Evolutionary conservation across 306 rosid species (phyloP), one percentile per base, ranked within the genome.

Genomic region (Glycyrrhiza uralensis): DNA sequence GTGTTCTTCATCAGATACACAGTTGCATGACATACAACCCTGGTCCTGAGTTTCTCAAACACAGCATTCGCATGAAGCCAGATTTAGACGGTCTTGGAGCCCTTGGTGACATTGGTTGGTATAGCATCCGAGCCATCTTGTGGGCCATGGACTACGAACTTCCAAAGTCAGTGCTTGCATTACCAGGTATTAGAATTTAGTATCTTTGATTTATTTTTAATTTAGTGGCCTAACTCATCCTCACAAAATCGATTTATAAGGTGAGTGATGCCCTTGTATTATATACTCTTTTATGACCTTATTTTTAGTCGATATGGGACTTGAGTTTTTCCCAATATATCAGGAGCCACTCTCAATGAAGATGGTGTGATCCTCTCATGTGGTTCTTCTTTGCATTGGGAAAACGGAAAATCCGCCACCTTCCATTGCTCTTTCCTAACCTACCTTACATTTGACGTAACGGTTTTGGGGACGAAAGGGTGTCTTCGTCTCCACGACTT

Each of bases 71-170:
- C 0, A 68, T 44, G 11, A 79, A 83, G 52, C 74, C 87, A 11
- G 84, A 82, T 42, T 23, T 83, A 0, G 87, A 83, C 10, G 87
- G 81, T 9, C 84, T 83, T 0, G 87, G 87, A 15, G 81, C 84
- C 12, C 13, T 83, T 0, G 87, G 87, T 7, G 87, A 83, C 70
- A 13, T 35, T 0, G 87, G 87, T 15, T 83, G 87, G 87, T 83
- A 83, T 18, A 76, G 79, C 73, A 63, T 83, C 18, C 33, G 83
- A 30, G 76, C 84, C 15, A 83, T 83, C 6, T 33, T 83, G 0
- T 83, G 87, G 87, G 79, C 82, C 2, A 49, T 59, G 17, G 38
- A 83, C 26, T 79, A 75, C 13, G 46, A 71, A 0, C 69, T 83
- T 4, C 87, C 87, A 32, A 65, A 72, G 26, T 59, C 81, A 9